Evolutionary conservation across 2,329 filamentous ascomycete species (phyloP), one percentile per base, ranked within the genome.

Genomic region (Cercospora berteroae): DNA sequence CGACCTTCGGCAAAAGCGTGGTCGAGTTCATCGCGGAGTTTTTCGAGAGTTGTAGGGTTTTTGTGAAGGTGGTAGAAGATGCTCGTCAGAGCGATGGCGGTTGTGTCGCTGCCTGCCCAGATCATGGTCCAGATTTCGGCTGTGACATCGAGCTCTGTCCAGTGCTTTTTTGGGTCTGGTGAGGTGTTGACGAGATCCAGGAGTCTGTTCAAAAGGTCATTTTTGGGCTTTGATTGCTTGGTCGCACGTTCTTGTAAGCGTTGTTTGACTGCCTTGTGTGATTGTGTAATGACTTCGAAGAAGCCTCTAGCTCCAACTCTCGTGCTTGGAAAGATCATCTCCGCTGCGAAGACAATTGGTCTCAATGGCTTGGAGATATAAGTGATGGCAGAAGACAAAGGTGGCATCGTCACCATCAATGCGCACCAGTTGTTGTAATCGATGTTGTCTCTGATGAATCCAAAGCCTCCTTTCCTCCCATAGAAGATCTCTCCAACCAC

Each of bases 21-120:
- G 39, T 80, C 75, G 63, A 81, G 74, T 69, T 81, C 80, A 5
- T 76, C 64, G n/a, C 79, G 66, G 7, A 81, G 73, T 42, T 70
- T 75, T 3, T 68, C 52, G 64, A 76, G 75, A 42, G 70, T 72
- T 10, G 71, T 42, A 0, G 76, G 75, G 60, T 79, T 76, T 63
- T 77, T 77, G 18, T 76, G 67, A n/a, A 81, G 74, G 66, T 77
- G 76, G 72, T 80, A 81, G 59, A 81, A 74, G 60, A 80, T 76
- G 2, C 77, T 74, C 16, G 77, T 66, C 6, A 71, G 60, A 31
- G 65, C 59, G 29, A 64, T 52, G 23, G 69, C 69, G 23, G 69
- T 71, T n/a, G 67, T 83, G 62, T 83, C 81, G 10, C 64, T 69
- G 9, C 76, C 81, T 5, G 81, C 82, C 29, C 79, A 77, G 62